Evolutionary conservation across 164 flowering plant genomes (phyloP), one percentile per base, ranked within the genome.

Genomic region (Nelumbo lutea): DNA sequence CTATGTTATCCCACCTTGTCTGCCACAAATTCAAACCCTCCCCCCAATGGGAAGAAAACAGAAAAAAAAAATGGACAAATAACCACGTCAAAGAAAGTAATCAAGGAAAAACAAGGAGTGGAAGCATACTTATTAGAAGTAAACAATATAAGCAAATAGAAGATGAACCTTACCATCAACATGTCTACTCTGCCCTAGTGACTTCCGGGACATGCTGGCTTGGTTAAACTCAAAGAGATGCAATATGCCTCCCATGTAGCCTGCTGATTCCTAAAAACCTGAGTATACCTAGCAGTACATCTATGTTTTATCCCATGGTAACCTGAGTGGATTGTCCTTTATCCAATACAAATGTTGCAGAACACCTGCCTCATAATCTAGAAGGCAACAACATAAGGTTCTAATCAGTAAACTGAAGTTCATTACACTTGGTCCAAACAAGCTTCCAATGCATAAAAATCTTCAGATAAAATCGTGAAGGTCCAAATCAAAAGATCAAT

Each of bases 171-270:
- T 73, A 91, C 97, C 91, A 62, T 73, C 86, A 43, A 6, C 80
- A 61, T 78, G 78, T 72, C 70, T 84, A 73, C 83, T 83, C n/a
- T 80, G 85, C 7, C 73, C 44, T 55, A 72, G 57, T 61, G 83
- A 57, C 76, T 86, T 89, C 73, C 83, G 76, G 10, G 91, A 85
- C 79, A 83, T 81, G 72, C 71, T 72, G 48, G 75, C 73, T 39
- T 81, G 84, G 60, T 83, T 68, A 63, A 78, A 83, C 67, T 89
- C 85, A 75, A 83, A 80, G 48, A 87, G 69, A 74, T 84, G 87
- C 57, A 83, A 71, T 68, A 87, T 75, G 70, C 88, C 83, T 79
- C 88, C 87, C 91, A 90, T 88, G 62, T 78, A 76, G 78, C 67
- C 53, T 70, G 27, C 45, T 52, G 61, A 40, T 27, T 27, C 27